Evolutionary conservation across 1,284 basidiomycete species (phyloP).

Genomic region (Bjerkandera adusta): DNA sequence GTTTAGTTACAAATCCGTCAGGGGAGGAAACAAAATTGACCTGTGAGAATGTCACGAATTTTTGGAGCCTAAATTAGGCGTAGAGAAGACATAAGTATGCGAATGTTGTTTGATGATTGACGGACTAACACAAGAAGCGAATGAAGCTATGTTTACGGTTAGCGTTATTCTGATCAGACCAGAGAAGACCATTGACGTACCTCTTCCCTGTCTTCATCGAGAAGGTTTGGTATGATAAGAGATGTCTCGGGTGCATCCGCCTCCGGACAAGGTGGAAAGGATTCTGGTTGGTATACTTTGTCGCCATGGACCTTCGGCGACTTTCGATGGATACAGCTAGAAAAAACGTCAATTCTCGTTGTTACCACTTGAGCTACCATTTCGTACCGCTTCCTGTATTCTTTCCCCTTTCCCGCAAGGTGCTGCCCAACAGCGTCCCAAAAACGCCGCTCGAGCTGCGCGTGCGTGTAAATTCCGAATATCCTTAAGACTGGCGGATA

Average conservation of each 20-base stretch:
- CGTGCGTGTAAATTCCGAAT: conserved; percentile 65
- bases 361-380: neutral
- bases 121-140: conserved; percentile 51
- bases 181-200: conserved; percentile 27
- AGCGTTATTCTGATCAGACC: neutral
- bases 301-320: conserved; percentile 35
- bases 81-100: too few species aligned
- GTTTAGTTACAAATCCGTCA: neutral
- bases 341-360: neutral
- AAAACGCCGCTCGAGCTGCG: conserved; percentile 49
- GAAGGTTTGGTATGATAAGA: conserved; percentile 25
- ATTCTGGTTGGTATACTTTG: conserved; percentile 38
- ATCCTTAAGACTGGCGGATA: conserved; percentile 45
- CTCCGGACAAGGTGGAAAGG: conserved; percentile 25
- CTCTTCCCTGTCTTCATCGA: conserved; percentile 42
- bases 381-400: conserved; percentile 47
- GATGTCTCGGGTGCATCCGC: conserved; percentile 11
- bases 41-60: conserved; percentile 63
- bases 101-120: conserved; percentile 7
- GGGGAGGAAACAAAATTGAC: conserved; percentile 27
- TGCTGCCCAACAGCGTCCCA: conserved; percentile 59
- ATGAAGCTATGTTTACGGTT: conserved; percentile 41
- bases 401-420: conserved; percentile 48
- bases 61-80: conserved; percentile 48
- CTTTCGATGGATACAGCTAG: conserved; percentile 45